Conservation (phyloP, 805 yeast species). For the Wickerhamomyces strasburgensis region DNA sequence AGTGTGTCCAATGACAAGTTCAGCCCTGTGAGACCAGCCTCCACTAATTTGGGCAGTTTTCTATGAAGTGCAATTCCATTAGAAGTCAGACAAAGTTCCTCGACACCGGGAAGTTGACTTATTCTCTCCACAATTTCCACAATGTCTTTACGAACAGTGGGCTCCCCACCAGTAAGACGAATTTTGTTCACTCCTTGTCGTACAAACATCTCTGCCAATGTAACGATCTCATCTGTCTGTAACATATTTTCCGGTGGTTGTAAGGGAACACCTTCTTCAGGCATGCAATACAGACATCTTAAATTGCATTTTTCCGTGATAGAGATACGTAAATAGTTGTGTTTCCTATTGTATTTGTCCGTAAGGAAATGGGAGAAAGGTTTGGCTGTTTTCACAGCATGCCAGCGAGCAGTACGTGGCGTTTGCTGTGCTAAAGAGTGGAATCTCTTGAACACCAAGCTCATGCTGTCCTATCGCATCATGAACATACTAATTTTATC, state of each 20-base stretch:
- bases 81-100: constrained; percentile 47
- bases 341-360: constrained; percentile 40
- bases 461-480: too few species aligned
- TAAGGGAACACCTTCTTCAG: constrained; percentile 49
- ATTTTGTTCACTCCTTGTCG: constrained; percentile 46
- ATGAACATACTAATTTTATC: too few species aligned
- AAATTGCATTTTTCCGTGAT: constrained; percentile 48
- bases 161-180: constrained; percentile 53
- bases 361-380: constrained; percentile 38
- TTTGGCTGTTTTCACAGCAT: constrained; percentile 18
- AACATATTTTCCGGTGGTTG: constrained; percentile 38
- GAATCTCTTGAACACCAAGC: too few species aligned
- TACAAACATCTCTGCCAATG: constrained; percentile 40
- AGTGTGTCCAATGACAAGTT: constrained; percentile 47
- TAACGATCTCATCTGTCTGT: constrained; percentile 39
- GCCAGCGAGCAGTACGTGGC: too few species aligned
- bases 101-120: constrained; percentile 35
- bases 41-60: constrained; percentile 38
- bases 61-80: constrained; percentile 48
- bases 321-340: constrained; percentile 46
- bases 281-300: constrained; percentile 49
- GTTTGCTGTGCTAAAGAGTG: too few species aligned
- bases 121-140: constrained; percentile 37
- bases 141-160: constrained; percentile 47
- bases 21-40: constrained; percentile 41